A percentile compares a stretch with the other conserved stretches of the same genome.
Conservation (phyloP, 139 green algal species). For the Chlorella sp. region DNA sequence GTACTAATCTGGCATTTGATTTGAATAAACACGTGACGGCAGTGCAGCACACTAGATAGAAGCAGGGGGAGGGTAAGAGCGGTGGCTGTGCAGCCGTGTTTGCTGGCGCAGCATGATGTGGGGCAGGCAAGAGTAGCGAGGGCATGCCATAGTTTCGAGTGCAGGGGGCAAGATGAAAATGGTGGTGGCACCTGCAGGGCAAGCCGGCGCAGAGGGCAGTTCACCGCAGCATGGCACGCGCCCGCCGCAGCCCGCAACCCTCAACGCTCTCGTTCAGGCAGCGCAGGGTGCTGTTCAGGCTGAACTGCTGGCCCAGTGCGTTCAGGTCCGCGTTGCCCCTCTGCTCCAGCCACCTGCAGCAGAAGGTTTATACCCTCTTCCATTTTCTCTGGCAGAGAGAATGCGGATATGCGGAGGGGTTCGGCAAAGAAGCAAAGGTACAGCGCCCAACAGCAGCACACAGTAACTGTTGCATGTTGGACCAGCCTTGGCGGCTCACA, state of each 20-base stretch:
- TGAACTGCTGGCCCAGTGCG: background rate
- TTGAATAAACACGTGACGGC: background rate
- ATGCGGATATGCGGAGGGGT: too few species aligned
- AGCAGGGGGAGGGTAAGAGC: too few species aligned
- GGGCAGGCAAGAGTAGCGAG: background rate
- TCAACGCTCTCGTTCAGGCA: conserved; percentile 11
- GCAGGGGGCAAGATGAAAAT: background rate
- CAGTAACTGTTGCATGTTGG: too few species aligned
- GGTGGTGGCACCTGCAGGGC: background rate
- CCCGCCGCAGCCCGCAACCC: background rate
- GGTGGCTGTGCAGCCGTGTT: background rate
- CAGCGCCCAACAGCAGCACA: too few species aligned
- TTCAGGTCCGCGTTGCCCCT: background rate
- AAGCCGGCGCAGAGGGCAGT: background rate
- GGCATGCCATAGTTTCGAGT: too few species aligned
- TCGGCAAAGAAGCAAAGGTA: too few species aligned
- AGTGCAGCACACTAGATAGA: too few species aligned
- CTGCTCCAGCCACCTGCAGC: background rate
- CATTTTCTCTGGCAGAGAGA: too few species aligned
- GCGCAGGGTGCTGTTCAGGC: background rate
- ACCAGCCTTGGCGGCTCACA: background rate
- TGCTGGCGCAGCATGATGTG: background rate
- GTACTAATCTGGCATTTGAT: background rate
- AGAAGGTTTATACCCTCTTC: too few species aligned
- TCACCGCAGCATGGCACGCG: background rate